phyloP scores from a whole-genome alignment of 106 monocot genomes.

The Allium sativum region DNA sequence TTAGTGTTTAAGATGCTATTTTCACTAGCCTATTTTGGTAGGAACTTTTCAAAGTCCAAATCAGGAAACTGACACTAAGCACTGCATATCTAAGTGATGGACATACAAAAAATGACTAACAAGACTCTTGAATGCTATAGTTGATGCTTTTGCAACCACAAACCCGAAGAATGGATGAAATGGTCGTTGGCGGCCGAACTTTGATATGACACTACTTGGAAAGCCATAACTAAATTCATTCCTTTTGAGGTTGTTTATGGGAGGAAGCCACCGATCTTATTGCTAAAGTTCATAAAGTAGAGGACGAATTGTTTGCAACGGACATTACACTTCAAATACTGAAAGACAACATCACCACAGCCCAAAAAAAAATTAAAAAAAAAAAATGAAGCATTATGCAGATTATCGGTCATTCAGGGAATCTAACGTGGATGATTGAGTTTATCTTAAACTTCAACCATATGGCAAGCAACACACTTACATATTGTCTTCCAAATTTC shows the following conservation, averaged over 20 bases:
- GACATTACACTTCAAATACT: not conserved
- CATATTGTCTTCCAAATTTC: not conserved
- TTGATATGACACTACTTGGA: not conserved
- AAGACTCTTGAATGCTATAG: too few species aligned
- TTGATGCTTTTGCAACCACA: not conserved
- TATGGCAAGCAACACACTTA: not conserved
- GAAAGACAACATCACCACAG: not conserved
- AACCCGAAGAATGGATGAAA: not conserved
- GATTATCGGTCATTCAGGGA: not conserved
- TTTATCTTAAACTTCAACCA: not conserved
- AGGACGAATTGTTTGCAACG: not conserved
- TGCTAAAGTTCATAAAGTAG: not conserved
- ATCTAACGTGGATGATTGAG: not conserved
- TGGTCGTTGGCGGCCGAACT: not conserved
- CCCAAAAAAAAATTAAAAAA: not conserved
- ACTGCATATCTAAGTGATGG: too few species aligned
- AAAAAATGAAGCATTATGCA: not conserved
- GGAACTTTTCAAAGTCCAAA: too few species aligned
- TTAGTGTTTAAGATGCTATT: too few species aligned
- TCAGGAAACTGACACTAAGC: too few species aligned
- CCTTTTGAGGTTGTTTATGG: not conserved
- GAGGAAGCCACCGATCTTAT: not conserved
- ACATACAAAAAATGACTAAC: too few species aligned
- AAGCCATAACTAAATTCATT: not conserved
- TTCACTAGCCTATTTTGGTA: too few species aligned